Percentiles rank a stretch among this genome's conserved stretches.
These are phyloP conservation scores for Epichloe bromicola DNA, from an alignment of 2,329 filamentous ascomycete species.

Conservation along the genomic window DNA sequence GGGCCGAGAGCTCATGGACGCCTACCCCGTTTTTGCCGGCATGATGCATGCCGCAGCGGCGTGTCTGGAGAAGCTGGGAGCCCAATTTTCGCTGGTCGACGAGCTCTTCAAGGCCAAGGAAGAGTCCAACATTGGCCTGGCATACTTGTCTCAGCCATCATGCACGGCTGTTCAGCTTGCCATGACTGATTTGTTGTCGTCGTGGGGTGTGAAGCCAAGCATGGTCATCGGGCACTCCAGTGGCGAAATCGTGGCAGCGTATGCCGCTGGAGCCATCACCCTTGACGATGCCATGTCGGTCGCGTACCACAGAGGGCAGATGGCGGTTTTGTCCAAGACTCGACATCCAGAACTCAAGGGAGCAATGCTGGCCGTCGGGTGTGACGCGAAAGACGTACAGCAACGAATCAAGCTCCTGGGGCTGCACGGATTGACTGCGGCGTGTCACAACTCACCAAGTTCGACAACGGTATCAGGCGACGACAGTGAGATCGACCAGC, in stretches of 20 bases:
- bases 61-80: constrained; percentile 20
- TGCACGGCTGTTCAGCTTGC: constrained; percentile 36
- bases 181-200: constrained; percentile 29
- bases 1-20: constrained; percentile 23
- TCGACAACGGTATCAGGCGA: constrained; percentile 40
- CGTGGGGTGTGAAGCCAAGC: constrained; percentile 26
- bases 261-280: constrained; percentile 28
- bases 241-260: constrained; percentile 36
- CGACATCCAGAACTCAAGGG: constrained; percentile 21
- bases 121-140: constrained; percentile 20
- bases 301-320: constrained; percentile 35
- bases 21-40: constrained; percentile 22
- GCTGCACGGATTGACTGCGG: constrained; percentile 14
- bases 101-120: constrained; percentile 23
- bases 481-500: constrained; percentile 27
- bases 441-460: constrained; percentile 38
- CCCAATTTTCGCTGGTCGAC: constrained; percentile 22
- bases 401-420: constrained; percentile 19
- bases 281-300: constrained; percentile 32
- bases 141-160: constrained; percentile 29
- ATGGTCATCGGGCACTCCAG: constrained; percentile 32
- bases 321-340: neutral
- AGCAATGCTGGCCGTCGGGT: constrained; percentile 43
- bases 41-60: constrained; percentile 20
- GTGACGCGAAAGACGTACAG: constrained; percentile 28